Conservation (phyloP, 2,329 filamentous ascomycete species). For the Aureobasidium sp. region DNA sequence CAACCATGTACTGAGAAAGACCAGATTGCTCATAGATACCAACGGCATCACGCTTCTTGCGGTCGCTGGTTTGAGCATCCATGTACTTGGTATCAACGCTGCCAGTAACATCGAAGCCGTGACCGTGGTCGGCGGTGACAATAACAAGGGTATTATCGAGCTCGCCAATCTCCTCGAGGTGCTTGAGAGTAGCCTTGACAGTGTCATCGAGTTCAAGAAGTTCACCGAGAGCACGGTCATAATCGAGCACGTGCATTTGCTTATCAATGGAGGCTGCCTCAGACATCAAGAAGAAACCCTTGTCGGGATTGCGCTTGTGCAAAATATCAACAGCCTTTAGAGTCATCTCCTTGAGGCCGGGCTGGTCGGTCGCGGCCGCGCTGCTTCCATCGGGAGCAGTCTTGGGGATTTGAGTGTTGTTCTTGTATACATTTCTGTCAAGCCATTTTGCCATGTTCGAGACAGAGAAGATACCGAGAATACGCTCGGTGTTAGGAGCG, state of each 20-base stretch:
- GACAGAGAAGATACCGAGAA: conserved; percentile 70
- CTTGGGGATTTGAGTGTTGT: conserved; percentile 56
- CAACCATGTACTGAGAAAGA: conserved; percentile 64
- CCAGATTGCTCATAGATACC: conserved; percentile 68
- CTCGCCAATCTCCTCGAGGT: conserved; percentile 56
- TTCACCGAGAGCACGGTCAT: conserved; percentile 76
- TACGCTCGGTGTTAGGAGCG: conserved; percentile 50
- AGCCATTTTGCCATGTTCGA: conserved; percentile 76
- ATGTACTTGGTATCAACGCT: conserved; percentile 74
- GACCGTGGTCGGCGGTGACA: conserved; percentile 81
- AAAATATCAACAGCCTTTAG: conserved; percentile 77
- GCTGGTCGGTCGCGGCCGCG: conserved; percentile 61
- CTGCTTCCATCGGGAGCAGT: conserved; percentile 62
- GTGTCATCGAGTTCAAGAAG: conserved; percentile 82
- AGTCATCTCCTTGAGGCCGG: conserved; percentile 83
- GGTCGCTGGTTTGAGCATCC: conserved; percentile 53
- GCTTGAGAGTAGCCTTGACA: conserved; percentile 62
- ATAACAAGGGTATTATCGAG: conserved; percentile 70
- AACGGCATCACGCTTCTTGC: conserved; percentile 66
- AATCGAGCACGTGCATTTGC: conserved; percentile 80
- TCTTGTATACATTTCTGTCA: conserved; percentile 70
- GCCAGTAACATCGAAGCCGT: conserved; percentile 82
- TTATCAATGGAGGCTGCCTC: conserved; percentile 83
- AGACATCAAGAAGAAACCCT: conserved; percentile 78
- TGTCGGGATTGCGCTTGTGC: conserved; percentile 46